A percentile compares a stretch with the other conserved stretches of the same genome.
phyloP scores from a whole-genome alignment of 371 early-diverging fungal species.

The Thermomucor indicae-seudaticae region DNA sequence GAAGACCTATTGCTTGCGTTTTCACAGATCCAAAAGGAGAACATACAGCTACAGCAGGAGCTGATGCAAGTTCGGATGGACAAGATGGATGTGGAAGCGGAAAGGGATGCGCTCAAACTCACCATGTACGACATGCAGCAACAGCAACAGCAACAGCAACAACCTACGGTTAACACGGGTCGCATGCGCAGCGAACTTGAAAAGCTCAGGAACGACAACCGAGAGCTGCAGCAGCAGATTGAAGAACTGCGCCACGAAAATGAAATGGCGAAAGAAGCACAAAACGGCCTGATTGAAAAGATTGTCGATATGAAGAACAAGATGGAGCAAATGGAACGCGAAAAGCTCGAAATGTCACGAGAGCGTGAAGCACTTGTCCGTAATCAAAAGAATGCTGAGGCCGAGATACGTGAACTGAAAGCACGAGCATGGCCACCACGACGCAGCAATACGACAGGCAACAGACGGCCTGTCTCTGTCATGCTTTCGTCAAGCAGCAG shows the following conservation, averaged over 20 bases:
- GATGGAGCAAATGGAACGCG: conserved; percentile 28
- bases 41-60: conserved; percentile 54
- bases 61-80: conserved; percentile 51
- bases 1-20: conserved; percentile 56
- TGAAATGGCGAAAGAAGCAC: conserved; percentile 39
- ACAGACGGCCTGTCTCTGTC: neutral
- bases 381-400: conserved; percentile 9
- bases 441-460: neutral
- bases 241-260: conserved; percentile 34
- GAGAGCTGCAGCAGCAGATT: conserved; percentile 26
- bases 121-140: conserved; percentile 18
- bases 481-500: conserved; percentile 1
- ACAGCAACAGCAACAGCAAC: too few relatives aligned
- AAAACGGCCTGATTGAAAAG: conserved; percentile 33
- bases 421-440: conserved; percentile 1
- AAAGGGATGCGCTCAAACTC: conserved; percentile 35
- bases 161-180: too few relatives aligned
- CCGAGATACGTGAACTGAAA: conserved; percentile 10
- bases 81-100: conserved; percentile 54
- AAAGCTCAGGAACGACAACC: conserved; percentile 19
- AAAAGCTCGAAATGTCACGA: conserved; percentile 17
- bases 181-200: conserved; percentile 6
- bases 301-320: conserved; percentile 36
- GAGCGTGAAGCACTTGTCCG: conserved; percentile 15
- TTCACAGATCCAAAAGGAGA: conserved; percentile 54